A percentile compares a stretch with the other conserved stretches of the same genome.
Conservation (phyloP, 192 early-diverging fungal genomes). For the Coemansia sp. region DNA sequence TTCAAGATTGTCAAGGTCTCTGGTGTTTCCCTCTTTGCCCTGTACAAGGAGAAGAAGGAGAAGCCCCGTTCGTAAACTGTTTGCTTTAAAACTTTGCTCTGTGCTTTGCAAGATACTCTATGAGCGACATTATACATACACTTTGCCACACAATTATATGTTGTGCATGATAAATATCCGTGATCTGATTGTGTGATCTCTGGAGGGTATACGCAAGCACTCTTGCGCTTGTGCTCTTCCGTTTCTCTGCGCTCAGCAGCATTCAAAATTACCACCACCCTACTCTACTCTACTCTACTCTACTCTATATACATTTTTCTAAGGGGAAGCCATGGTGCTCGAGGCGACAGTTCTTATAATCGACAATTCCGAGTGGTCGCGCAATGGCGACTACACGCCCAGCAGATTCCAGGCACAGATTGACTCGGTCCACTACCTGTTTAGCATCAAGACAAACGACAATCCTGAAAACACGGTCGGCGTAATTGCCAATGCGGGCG, state of each 20-base stretch:
- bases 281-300: not conserved
- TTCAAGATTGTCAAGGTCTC: conserved; percentile 99
- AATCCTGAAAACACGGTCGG: conserved; percentile 98
- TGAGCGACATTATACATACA: not conserved
- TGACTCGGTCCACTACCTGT: conserved; percentile 90
- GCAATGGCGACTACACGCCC: conserved; percentile 97
- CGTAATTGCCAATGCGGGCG: conserved; percentile 92
- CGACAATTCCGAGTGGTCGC: conserved; percentile 99
- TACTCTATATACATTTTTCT: not conserved
- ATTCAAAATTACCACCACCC: not conserved
- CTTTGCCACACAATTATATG: not conserved
- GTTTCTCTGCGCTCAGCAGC: not conserved
- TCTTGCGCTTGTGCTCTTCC: not conserved
- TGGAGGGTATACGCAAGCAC: not conserved
- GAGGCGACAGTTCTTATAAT: conserved; percentile 89
- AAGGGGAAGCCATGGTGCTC: conserved; percentile 67
- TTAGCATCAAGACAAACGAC: conserved; percentile 82
- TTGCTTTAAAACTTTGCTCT: not conserved
- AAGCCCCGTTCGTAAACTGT: conserved; percentile 88
- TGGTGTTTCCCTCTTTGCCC: conserved; percentile 96
- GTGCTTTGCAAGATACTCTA: conserved; percentile 5
- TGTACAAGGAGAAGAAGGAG: conserved; percentile 99
- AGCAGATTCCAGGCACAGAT: conserved; percentile 90
- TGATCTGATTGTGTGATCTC: conserved; percentile 9
- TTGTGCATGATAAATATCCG: not conserved